These are phyloP conservation scores for Boletales sp. DNA, from an alignment of 768 basidiomycete genomes.

Conservation along the genomic window DNA sequence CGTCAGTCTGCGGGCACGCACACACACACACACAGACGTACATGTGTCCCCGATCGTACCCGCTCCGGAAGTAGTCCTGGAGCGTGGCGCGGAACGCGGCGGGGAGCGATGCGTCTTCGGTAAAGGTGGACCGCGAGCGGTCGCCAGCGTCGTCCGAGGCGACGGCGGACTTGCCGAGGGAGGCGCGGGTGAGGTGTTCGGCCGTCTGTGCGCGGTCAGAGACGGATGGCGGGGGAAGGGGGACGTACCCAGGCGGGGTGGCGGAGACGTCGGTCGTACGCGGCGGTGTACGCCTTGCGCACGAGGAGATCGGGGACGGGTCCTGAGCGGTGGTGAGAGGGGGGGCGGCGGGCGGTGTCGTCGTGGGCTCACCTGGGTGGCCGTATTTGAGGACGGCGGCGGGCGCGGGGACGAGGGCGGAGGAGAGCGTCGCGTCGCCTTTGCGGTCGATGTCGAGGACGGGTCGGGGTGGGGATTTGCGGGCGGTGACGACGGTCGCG, in stretches of 20 bases:
- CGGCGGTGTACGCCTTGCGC: slow-evolving; percentile 81
- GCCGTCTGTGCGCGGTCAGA: slow-evolving; percentile 61
- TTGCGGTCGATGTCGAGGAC: slow-evolving; percentile 45
- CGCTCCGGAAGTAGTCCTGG: slow-evolving; percentile 88
- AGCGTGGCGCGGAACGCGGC: slow-evolving; percentile 74
- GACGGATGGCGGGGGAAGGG: too few relatives aligned
- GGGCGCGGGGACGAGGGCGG: slow-evolving; percentile 20
- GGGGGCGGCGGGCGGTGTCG: neutral
- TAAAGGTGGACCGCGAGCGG: slow-evolving; percentile 72
- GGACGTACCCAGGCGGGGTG: slow-evolving; percentile 88
- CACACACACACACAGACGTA: slow-evolving; percentile 34
- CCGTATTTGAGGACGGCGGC: slow-evolving; percentile 49
- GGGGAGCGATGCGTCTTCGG: slow-evolving; percentile 80
- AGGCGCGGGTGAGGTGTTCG: slow-evolving; percentile 84
- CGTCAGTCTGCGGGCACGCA: neutral
- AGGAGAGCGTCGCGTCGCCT: slow-evolving; percentile 42
- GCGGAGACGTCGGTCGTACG: slow-evolving; percentile 84
- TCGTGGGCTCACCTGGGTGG: slow-evolving; percentile 17
- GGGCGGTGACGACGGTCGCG: slow-evolving; percentile 45
- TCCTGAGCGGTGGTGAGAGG: slow-evolving; percentile 44
- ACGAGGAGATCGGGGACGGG: slow-evolving; percentile 78
- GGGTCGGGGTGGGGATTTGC: slow-evolving; percentile 22
- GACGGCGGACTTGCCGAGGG: slow-evolving; percentile 51
- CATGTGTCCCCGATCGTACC: slow-evolving; percentile 98
- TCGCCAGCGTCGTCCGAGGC: slow-evolving; percentile 50